Percentiles rank a stretch among this genome's conserved stretches.
phyloP scores from a whole-genome alignment of 1,284 basidiomycete species.

The Ceratobasidium sp. region DNA sequence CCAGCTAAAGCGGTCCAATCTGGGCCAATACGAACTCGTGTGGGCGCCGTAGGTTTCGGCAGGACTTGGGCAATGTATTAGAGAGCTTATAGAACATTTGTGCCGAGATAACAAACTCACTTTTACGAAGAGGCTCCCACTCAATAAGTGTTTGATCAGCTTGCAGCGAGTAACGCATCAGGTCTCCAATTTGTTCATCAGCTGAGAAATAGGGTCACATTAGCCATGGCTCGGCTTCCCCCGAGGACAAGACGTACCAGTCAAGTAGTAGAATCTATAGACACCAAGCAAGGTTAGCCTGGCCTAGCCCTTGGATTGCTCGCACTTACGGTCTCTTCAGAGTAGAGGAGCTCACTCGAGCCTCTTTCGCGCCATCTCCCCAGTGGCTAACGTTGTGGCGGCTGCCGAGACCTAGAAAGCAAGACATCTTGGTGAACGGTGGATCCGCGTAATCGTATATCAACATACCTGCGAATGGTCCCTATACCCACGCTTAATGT shows the following conservation, averaged over 20 bases:
- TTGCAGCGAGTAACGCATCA: conserved; percentile 61
- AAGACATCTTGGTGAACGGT: not conserved
- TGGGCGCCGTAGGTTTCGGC: conserved; percentile 59
- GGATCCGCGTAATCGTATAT: not conserved
- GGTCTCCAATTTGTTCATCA: conserved; percentile 61
- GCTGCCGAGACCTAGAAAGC: conserved; percentile 56
- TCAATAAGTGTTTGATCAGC: conserved; percentile 61
- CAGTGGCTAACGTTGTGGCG: conserved; percentile 63
- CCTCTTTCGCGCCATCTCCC: conserved; percentile 65
- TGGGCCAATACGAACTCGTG: conserved; percentile 61
- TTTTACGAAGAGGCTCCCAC: conserved; percentile 62
- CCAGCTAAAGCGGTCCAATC: conserved; percentile 62
- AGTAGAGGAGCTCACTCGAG: conserved; percentile 59
- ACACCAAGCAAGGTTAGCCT: not conserved
- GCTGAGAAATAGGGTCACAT: conserved; percentile 52
- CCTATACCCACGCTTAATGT: conserved; percentile 44
- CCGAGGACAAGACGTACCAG: not conserved
- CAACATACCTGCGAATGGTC: conserved; percentile 57
- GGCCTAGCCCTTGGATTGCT: conserved; percentile 53
- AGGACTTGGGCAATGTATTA: conserved; percentile 54
- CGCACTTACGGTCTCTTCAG: conserved; percentile 57
- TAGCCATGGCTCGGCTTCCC: too few species aligned
- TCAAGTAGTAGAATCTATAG: conserved; percentile 41
- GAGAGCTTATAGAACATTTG: not conserved
- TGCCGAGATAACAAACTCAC: not conserved